Evolutionary conservation across 129 eudicot species (phyloP), one percentile per base, ranked within the genome.

Genomic region (Escallonia herrerae): DNA sequence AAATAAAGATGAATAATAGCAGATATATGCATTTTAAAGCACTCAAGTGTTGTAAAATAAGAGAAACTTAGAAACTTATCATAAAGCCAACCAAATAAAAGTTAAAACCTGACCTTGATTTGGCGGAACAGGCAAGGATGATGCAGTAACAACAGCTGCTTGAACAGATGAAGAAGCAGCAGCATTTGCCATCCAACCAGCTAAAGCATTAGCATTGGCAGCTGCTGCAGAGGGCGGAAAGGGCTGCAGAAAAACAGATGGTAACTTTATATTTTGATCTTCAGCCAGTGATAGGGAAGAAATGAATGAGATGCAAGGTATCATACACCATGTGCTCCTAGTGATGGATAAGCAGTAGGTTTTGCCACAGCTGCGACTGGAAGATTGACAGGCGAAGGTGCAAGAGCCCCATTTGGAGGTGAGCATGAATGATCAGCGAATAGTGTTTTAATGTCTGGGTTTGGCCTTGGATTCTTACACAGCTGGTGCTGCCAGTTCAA

Each of bases 121-220:
- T 54, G 89, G 89, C 54, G 88, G 83, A 13, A 77, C 85, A n/a
- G 93, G 81, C 63, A 90, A 79, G 43, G 95, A 84, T 3, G 93
- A 90, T 33, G 90, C 80, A 59, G 95, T 82, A 74, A 87, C 97
- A 80, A 87, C 85, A 62, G 85, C 87, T 58, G 95, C 89, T 76
- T 86, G 95, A 57, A 75, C 85, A 65, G 97, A 90, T 48, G 97
- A 86, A 73, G 97, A 84, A 58, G 91, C 90, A 65, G 86, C 93
- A 45, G 90, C 87, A 76, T 84, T 87, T 70, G 89, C 82, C 93
- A 87, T 78, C 95, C 97, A 87, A 61, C 97, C 93, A 43, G 93
- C 95, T 75, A 84, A 74, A 71, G 95, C 95, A 80, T 78, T 82
- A 61, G 95, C 82, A 80, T 75, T 87, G 59, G 93, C 77, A 68